phyloP scores from a whole-genome alignment of 768 basidiomycete genomes.

The Boletus insuetus region DNA sequence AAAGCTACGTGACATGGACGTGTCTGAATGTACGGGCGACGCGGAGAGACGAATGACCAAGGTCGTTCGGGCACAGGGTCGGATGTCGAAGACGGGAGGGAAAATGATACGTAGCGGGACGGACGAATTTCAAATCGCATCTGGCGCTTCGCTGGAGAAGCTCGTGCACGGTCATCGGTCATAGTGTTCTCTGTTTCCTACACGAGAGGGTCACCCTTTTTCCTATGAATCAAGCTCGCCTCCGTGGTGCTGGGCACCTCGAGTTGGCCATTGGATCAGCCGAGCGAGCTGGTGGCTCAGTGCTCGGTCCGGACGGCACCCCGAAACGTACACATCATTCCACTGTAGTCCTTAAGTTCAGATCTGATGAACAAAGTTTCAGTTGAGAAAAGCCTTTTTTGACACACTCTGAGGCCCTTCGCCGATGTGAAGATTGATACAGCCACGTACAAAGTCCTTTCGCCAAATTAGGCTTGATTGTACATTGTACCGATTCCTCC shows the following conservation, averaged over 20 bases:
- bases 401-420: neutral
- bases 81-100: slow-evolving; percentile 77
- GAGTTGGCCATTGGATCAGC: neutral
- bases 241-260: neutral
- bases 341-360: neutral
- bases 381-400: neutral
- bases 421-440: neutral
- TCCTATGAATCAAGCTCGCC: neutral
- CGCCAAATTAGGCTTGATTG: too few species aligned
- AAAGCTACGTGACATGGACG: slow-evolving; percentile 36
- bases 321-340: neutral
- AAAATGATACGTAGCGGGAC: slow-evolving; percentile 63
- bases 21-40: slow-evolving; percentile 39
- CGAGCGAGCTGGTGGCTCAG: neutral
- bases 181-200: slow-evolving; percentile 1
- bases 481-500: too few species aligned
- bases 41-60: slow-evolving; percentile 85
- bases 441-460: too few species aligned
- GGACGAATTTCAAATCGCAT: slow-evolving; percentile 78
- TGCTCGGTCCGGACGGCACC: neutral
- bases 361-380: neutral
- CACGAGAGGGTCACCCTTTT: neutral
- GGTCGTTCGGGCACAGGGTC: slow-evolving; percentile 79
- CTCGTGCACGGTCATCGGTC: slow-evolving; percentile 37
- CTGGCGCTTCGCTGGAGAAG: slow-evolving; percentile 59